Evolutionary conservation across 2,329 filamentous ascomycete species (phyloP), one percentile per base, ranked within the genome.

Genomic region (Magnaporthiopsis rhizophila): DNA sequence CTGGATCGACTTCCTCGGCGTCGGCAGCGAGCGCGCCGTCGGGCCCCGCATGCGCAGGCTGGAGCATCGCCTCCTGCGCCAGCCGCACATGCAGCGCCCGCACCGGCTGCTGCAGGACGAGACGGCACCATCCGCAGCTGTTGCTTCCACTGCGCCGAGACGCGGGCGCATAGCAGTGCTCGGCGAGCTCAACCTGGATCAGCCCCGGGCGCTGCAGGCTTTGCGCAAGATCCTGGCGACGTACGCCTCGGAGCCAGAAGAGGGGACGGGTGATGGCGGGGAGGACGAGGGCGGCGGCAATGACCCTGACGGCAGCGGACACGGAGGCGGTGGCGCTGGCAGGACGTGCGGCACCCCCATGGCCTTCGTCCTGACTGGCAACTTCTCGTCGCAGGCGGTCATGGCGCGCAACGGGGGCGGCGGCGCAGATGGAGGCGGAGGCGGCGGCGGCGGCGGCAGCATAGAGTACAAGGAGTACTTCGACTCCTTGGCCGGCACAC

Each of bases 381-480:
- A 95, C 74, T 98, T 99, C 70, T 83, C 84, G 24, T 80, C 82
- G 64, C 80, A 88, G 63, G 84, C 86, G 36, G 83, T 89, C 68
- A 86, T 89, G 78, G 84, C 86, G 8, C 81, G 85, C 34, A 88
- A 90, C 63, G 86, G 87, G 8, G 61, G 61, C 24, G 61, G 61
- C 28, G 62, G 62, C 32, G 38, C 60, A 24, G 60, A 28, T 15
- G 60, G 34, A 6, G 62, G 62, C 1, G 53, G 61, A 3, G 26
- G 28, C 6, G 32, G 58, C 32, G 88, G 86, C 53, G 88, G 84
- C 58, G 88, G 89, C 28, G 91, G 91, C 53, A 94, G 91, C 75
- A 93, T 98, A 69, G 92, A 96, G 77, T 98, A 97, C 79, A 98
- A 98, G 78, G 95, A 98, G 76, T 89, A 90, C 73, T 97, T 98